Base-by-base conservation (phyloP, 2,329 filamentous ascomycete species). In the Paraconiothyrium brasiliense region DNA sequence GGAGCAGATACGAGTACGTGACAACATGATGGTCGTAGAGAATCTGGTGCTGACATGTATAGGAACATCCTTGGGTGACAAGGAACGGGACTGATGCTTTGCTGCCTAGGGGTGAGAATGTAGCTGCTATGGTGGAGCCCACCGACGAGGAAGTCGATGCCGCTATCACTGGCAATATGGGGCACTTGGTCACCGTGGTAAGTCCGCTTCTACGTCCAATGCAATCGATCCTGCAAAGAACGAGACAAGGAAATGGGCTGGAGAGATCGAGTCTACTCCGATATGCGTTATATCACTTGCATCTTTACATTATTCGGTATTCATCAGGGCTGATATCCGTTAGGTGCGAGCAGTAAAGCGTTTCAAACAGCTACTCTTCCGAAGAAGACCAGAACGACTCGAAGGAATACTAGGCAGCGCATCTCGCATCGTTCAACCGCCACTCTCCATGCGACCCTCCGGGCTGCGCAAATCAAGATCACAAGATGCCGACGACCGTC, bases 11-110 rank as follows among this genome's bases (percentile, higher is more conserved):
- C 86, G 95, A 71, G 94, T 97, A 84, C 79, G 90, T 68, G 22
- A 2, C 43, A 5, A 14, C 3, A 10, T 11, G 2, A 11, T 46
- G 24, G 6, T 2, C 13, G 4, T 20, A 44, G 34, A n/a, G 35
- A 39, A 20, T 5, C 30, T 10, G 14, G 50, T 3, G 47, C 65
- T 77, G 51, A 74, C 60, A n/a, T 2, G 30, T 27, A 4, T 63
- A 97, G 94, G 87, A 90, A 70, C 95, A 99, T 75, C 88, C 93
- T 0, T 99, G 95, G 95, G 93, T 99, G 14, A 98, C 94, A 6
- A 91, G 88, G 71, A 80, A 86, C 59, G 94, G 93, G 14, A 85
- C 82, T 8, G 94, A 98, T 77, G 88, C 88, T 63, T 82, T 99
- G 14, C 84, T 98, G 13, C 87, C 92, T 8, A 86, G 87, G 48